Base-by-base conservation (phyloP, 768 basidiomycete species). In the Trametes gibbosa region DNA sequence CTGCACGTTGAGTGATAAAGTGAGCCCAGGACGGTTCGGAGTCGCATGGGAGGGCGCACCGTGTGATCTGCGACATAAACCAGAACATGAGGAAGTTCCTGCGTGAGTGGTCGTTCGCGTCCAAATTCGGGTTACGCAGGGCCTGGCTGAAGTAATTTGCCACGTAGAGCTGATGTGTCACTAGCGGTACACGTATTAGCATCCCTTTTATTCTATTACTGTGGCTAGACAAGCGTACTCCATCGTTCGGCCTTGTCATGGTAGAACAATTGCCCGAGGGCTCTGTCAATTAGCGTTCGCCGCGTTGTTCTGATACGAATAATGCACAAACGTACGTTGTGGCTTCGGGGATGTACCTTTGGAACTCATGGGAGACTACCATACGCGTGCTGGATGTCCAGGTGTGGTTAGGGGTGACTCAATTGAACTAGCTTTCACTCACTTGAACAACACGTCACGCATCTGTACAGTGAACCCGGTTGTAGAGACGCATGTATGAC, bases 401-500 rank as follows among this genome's bases (percentile, higher is more conserved):
- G 4, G 29, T 10, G 29, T 16, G 7, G 27, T 3, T 24, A 46
- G 25, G 23, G 2, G 19, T 17, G 29, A 29, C 37, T 10, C 29
- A 10, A 9, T 3, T 53, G 1, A 45, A 45, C 16, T 21, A 4
- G 4, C 43, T 21, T 7, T 16, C 9, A 73, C 86, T 71, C 69
- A 89, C 89, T 89, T 89, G 77, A 89, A 90, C 27, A 90, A 75
- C 63, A 82, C 86, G 63, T 90, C 90, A 42, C 87, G 77, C 42
- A 84, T 87, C 52, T 84, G 82, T 64, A 81, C 89, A n/a, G 90
- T 74, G 64, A 81, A 88, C 7, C 85, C 78, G 58, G 82, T 74
- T 70, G 90, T 89, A 40, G 88, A 75, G 14, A 73, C 74, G 68
- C 89, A 91, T 0, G 80, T 82, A 65, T 91, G 89, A 21, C 71